Evolutionary conservation across 163 green algal species (phyloP).

Genomic region (Coccomyxa subellipsoidea): DNA sequence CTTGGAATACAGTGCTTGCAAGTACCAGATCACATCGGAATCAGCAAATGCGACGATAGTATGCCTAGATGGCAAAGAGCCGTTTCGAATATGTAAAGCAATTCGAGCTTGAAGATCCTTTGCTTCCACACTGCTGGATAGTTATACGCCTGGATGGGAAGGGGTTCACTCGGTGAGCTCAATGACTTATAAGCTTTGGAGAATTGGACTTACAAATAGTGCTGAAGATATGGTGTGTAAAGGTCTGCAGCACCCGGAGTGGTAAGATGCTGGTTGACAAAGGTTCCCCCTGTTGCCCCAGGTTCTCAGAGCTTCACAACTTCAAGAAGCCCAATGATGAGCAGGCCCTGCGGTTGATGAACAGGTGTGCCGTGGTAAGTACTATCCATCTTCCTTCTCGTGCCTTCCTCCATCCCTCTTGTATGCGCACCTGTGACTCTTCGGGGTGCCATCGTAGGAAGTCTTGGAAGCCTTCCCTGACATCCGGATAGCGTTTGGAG

Average conservation of each 20-base stretch:
- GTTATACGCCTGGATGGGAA: slow-evolving; percentile 90
- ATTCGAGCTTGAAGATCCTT: slow-evolving; percentile 72
- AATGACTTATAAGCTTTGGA: no score
- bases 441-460: no score
- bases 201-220: not conserved
- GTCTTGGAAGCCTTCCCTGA: slow-evolving; percentile 80
- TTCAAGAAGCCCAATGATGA: slow-evolving; percentile 94
- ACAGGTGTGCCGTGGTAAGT: slow-evolving; percentile 58
- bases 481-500: slow-evolving; percentile 79
- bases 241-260: no score
- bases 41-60: not conserved
- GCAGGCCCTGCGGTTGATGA: slow-evolving; percentile 83
- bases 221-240: no score
- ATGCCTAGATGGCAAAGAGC: slow-evolving; percentile 63
- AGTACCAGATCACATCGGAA: not conserved
- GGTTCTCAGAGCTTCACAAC: slow-evolving; percentile 75
- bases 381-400: no score
- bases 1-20: not conserved
- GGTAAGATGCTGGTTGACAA: no score
- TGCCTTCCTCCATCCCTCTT: no score
- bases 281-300: slow-evolving; percentile 23
- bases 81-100: slow-evolving; percentile 80
- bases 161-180: slow-evolving; percentile 85
- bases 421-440: no score
- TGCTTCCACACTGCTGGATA: slow-evolving; percentile 87